Base-by-base conservation (phyloP, 345 rosid species). In the Aquilaria sinensis region DNA sequence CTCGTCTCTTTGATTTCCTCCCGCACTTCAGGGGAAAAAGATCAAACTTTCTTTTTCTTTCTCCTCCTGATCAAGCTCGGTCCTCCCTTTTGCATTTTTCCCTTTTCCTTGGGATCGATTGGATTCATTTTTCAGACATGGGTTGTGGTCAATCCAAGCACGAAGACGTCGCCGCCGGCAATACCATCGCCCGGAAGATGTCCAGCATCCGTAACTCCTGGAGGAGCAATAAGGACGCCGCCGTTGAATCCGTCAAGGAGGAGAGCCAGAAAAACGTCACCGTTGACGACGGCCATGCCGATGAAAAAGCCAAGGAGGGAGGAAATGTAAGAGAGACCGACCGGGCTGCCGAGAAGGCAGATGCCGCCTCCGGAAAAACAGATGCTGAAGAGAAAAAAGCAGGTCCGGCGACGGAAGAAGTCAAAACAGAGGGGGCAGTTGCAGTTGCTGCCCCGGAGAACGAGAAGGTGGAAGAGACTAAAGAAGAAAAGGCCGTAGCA, bases 121-220 rank as follows among this genome's bases (percentile, higher is more conserved):
- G 12, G 49, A 16, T 14, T 33, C 31, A 12, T 43, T 4, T 37
- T 7, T 43, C 37, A 48, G 1, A 64, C 59, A 92, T 89, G 98
- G 98, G 96, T 31, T 92, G 98, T 65, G 86, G 88, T 8, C 70
- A 89, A 73, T 92, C 98, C 16, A 92, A 92, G 66, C 90, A 80
- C 9, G 81, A 73, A 29, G 81, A 73, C 31, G 89, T 87, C 43
- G 90, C 82, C 5, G 71, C 81, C 1, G 95, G 79, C 31, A 82
- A 85, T 78, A 83, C 94, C 54, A 77, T 65, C 37, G 57, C 73
- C 69, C 78, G 75, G 62, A 85, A 73, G 79, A 73, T 73, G 75
- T 72, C 74, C 9, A 72, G 47, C 43, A 37, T 37, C 43, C 43
- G 43, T 9, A 65, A 70, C 32, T 50, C 61, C 55, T 5, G 62